Evolutionary conservation across 2,329 filamentous ascomycete genomes (phyloP), one percentile per base, ranked within the genome.

Genomic region (Aspergillus cejpii): DNA sequence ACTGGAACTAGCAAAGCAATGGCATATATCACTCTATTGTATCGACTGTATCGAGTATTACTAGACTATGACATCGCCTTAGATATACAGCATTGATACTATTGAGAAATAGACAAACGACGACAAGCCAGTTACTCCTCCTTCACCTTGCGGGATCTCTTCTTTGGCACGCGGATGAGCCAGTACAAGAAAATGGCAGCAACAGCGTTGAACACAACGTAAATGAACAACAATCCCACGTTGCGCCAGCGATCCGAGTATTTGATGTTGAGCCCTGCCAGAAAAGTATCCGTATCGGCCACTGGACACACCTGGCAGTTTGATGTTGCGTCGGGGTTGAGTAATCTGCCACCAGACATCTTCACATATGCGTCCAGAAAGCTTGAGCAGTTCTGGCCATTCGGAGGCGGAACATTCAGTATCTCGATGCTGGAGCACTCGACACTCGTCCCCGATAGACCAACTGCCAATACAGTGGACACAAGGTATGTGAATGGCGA

Each of bases 401-500:
- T 61, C 0, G 85, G 84, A 0, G 80, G 72, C 14, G 54, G 49
- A 15, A 69, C 48, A 12, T 52, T 50, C 28, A 67, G 56, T 5
- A 66, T 41, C 37, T 69, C 67, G 15, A 61, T 60, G n/a, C 52
- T 39, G 1, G 63, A 61, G 44, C 67, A 70, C 6, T 55, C 17
- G 6, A 67, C 61, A 0, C 50, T 44, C 2, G 59, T 54, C 2
- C 58, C 58, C 0, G 61, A 47, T 1, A 69, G 37, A 1, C 67
- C 67, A 0, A 60, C 63, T 0, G 65, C 61, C 6, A 68, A 48
- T 12, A 74, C 61, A 2, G 66, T 59, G n/a, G 67, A 65, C 3
- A 74, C 68, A 3, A 73, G 65, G 42, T 86, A 87, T 0, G 80
- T 85, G 47, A 85, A 81, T 0, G 81, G 82, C 0, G 76, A 80